Conservation (phyloP, 2,329 filamentous ascomycete genomes). For the Ramularia endophylla region DNA sequence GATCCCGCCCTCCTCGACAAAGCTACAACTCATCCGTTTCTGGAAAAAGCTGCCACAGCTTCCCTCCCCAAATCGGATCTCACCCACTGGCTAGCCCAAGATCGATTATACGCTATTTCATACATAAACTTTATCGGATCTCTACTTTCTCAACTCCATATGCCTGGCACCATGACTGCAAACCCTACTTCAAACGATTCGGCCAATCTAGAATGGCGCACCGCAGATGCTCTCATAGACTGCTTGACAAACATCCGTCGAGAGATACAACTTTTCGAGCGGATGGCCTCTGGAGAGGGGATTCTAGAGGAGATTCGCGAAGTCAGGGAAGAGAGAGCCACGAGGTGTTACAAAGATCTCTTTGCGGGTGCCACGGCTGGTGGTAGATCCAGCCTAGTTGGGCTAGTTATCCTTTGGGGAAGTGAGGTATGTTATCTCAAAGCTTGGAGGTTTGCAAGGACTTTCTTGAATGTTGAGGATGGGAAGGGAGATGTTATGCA, state of each 20-base stretch:
- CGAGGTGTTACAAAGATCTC: constrained; percentile 48
- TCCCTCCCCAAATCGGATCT: constrained; percentile 52
- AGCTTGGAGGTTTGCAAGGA: constrained; percentile 40
- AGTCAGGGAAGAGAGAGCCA: constrained; percentile 15
- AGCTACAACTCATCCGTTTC: constrained; percentile 63
- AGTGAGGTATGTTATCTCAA: constrained; percentile 57
- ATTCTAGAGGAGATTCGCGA: constrained; percentile 37
- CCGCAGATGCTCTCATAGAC: constrained; percentile 57
- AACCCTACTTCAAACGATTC: constrained; percentile 22
- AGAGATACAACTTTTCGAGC: constrained; percentile 62
- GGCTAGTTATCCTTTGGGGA: constrained; percentile 65
- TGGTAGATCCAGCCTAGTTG: constrained; percentile 54
- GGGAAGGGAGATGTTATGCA: constrained; percentile 41
- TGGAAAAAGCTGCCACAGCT: constrained; percentile 57
- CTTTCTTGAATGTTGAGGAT: constrained; percentile 26
- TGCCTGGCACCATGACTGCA: constrained; percentile 38
- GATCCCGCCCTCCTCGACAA: constrained; percentile 43
- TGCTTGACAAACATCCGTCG: constrained; percentile 60
- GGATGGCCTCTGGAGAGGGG: constrained; percentile 48
- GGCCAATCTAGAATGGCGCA: constrained; percentile 48
- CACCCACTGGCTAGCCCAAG: constrained; percentile 64
- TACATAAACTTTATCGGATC: constrained; percentile 63
- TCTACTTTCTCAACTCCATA: constrained; percentile 55
- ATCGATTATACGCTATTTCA: constrained; percentile 63
- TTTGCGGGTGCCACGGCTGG: constrained; percentile 52